Evolutionary conservation across 768 basidiomycete species (phyloP).

Genomic region (Termitomyces heimii): DNA sequence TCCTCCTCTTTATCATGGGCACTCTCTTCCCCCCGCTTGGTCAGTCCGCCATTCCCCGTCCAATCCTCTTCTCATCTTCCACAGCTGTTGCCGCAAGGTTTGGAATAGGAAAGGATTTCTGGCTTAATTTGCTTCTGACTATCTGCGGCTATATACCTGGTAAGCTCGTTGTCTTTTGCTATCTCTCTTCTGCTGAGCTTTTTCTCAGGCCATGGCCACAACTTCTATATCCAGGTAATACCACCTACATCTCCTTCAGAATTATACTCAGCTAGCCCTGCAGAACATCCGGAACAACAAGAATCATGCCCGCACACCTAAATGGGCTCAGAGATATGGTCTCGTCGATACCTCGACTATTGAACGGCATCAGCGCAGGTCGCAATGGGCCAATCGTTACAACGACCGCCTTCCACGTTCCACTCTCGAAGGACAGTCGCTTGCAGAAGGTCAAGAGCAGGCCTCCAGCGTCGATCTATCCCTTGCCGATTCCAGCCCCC

Average conservation of each 20-base stretch:
- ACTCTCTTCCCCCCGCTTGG: constrained; percentile 89
- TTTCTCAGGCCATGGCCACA: constrained; percentile 75
- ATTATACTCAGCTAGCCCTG: constrained; percentile 1
- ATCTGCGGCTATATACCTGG: constrained; percentile 90
- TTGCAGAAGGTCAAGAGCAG: constrained; percentile 76
- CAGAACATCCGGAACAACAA: constrained; percentile 97
- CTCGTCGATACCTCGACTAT: constrained; percentile 79
- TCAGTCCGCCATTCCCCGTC: constrained; percentile 25
- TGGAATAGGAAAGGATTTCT: constrained; percentile 88
- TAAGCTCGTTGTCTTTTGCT: constrained; percentile 20
- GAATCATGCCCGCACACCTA: constrained; percentile 86
- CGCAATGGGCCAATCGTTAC: constrained; percentile 85
- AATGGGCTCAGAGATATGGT: constrained; percentile 90
- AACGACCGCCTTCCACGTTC: constrained; percentile 73
- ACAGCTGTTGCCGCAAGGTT: constrained; percentile 91
- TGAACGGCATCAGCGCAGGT: constrained; percentile 71
- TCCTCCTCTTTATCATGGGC: constrained; percentile 82
- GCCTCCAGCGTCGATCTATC: constrained; percentile 36
- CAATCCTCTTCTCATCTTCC: constrained; percentile 3
- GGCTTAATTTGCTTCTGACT: constrained; percentile 83
- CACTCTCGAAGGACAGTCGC: constrained; percentile 60
- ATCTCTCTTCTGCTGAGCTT: constrained; percentile 5
- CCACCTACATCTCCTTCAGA: constrained; percentile 4
- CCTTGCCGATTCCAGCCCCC: constrained; percentile 25
- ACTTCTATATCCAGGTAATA: constrained; percentile 83